Base-by-base conservation (phyloP, 2,329 filamentous ascomycete species). In the Talaromyces sp. region DNA sequence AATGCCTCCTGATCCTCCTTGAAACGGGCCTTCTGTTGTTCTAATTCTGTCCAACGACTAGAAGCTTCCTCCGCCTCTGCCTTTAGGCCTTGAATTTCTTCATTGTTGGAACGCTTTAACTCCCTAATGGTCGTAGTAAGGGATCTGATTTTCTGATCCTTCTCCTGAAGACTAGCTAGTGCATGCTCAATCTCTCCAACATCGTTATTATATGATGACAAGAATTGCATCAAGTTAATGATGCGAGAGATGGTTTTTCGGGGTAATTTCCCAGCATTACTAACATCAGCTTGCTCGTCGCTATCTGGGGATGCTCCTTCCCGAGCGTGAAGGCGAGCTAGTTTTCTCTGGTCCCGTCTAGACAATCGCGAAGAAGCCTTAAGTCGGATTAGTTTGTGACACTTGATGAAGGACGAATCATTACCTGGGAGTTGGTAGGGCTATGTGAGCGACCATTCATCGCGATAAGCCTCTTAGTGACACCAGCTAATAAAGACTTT, bases 211-310 rank as follows among this genome's bases (percentile, higher is more conserved):
- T 64, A 64, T 8, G 38, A 31, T 59, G 40, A 25, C 40, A 64
- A 27, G 25, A 59, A 64, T 27, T 59, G 51, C 19, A 64, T 49
- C 25, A 64, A 15, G 25, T 49, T 22, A 27, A 49, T 58, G 27
- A 64, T 43, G 53, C 53, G 62, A 64, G n/a, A 17, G 31, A 64
- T 64, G n/a, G 53, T 17, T 34, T 64, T 45, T 58, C 27, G 53
- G 13, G 53, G 34, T 54, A 58, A 53, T 38, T 36, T 61, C 6
- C 22, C 40, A 27, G 15, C 25, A 25, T 61, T 49, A 31, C 27
- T 31, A 54, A 54, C 22, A 54, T 56, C 51, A 56, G 2, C 29
- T 56, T 56, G 51, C 36, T 56, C 51, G 19, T 56, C 51, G 27
- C 51, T 56, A 56, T 56, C 51, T 34, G 15, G 51, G 11, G 31